Evolutionary conservation across 2,329 filamentous ascomycete species (phyloP), one percentile per base, ranked within the genome.

Genomic region (Sordariomycetes sp.): DNA sequence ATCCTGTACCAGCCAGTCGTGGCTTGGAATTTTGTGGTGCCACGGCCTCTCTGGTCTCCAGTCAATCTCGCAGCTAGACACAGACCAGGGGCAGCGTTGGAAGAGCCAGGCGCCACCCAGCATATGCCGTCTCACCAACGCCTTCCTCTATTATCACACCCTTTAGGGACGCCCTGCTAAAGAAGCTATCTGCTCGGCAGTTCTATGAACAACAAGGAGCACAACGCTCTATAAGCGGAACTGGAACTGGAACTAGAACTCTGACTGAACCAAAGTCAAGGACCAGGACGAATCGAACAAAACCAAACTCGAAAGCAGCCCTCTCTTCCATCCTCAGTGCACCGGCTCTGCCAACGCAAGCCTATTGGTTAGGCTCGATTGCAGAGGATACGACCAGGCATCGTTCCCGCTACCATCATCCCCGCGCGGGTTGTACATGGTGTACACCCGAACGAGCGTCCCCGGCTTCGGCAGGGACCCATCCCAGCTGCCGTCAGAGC

Each of bases 341-440:
- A 58, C 50, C 20, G 24, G 48, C 22, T 53, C 51, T 20, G 35
- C 37, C 20, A 58, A 37, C 16, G 57, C 57, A 5, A 58, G 51
- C 52, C 57, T 51, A 35, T 58, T 54, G 3, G 51, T 52, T 10
- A 37, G 52, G 16, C 24, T 11, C 14, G 57, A 46, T 3, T 20
- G 8, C 12, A 37, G 10, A 12, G 57, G 57, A 37, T 58, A 58
- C 24, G 51, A 53, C 54, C 59, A 57, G n/a, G 32, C 54, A 24
- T 58, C 59, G n/a, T 37, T 50, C 25, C 59, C 59, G 40, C 54
- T 55, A 20, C 73, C 73, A 60, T 75, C 72, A 57, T 75, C 73
- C 20, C 72, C 73, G 8, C 70, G 66, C 2, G 73, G 73, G 20
- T 71, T 73, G 60, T 72, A 74, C 24, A 68, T 67, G 4, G 69